These are phyloP conservation scores for Blastobotrys aristatus DNA, from an alignment of 1,139 yeast species.

Conservation along the genomic window DNA sequence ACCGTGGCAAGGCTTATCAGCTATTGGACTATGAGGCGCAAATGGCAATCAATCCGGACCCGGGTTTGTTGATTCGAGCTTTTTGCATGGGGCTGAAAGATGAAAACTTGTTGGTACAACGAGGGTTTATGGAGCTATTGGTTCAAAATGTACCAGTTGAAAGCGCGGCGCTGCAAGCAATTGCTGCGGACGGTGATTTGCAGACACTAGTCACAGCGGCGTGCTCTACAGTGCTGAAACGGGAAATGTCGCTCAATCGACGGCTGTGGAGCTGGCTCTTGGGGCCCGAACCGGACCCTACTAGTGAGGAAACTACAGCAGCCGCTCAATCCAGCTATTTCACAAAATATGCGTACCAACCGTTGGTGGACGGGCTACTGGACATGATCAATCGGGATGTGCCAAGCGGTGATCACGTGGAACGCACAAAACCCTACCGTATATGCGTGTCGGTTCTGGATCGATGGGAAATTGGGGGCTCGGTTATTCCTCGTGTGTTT, in stretches of 20 bases:
- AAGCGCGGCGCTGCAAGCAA: conserved; percentile 49
- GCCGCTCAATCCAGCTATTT: conserved; percentile 52
- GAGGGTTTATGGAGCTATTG: conserved; percentile 85
- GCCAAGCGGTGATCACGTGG: conserved; percentile 27
- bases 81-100: conserved; percentile 61
- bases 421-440: conserved; percentile 50
- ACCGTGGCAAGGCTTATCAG: conserved; percentile 6
- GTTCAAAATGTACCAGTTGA: conserved; percentile 61
- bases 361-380: conserved; percentile 49
- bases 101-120: conserved; percentile 64
- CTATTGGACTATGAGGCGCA: conserved; percentile 50
- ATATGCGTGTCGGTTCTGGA: conserved; percentile 75
- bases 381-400: conserved; percentile 36
- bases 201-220: conserved; percentile 58
- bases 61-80: conserved; percentile 73
- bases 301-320: conserved; percentile 25
- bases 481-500: conserved; percentile 64
- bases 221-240: conserved; percentile 61
- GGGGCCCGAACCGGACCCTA: conserved; percentile 52
- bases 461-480: conserved; percentile 86
- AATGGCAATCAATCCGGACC: conserved; percentile 63
- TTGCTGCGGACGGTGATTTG: conserved; percentile 50
- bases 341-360: conserved; percentile 45
- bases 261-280: conserved; percentile 89
- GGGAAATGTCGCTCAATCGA: conserved; percentile 91